A percentile compares a stretch with the other conserved stretches of the same genome.
These are phyloP conservation scores for Westerdykella sp. DNA, from an alignment of 2,329 filamentous ascomycete genomes.

Conservation along the genomic window DNA sequence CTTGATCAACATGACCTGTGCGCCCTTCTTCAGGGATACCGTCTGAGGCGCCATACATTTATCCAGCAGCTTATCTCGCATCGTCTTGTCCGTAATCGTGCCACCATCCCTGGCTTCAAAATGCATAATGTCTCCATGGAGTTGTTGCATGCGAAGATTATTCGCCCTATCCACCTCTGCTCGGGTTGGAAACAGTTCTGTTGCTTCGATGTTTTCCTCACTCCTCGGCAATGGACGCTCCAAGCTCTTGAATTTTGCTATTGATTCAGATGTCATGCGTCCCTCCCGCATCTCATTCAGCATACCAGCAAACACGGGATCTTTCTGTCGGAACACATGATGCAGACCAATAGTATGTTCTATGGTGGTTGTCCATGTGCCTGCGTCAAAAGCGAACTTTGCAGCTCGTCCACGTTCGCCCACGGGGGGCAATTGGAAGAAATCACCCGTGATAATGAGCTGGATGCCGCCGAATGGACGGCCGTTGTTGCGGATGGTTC, in stretches of 20 bases:
- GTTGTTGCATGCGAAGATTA: constrained; percentile 60
- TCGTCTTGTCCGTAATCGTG: constrained; percentile 54
- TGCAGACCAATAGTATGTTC: constrained; percentile 93
- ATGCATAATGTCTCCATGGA: constrained; percentile 61
- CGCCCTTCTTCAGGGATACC: constrained; percentile 79
- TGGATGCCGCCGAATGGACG: constrained; percentile 94
- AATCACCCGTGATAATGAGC: constrained; percentile 90
- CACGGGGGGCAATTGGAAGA: constrained; percentile 94
- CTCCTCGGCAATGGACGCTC: constrained; percentile 56
- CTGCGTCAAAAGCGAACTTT: constrained; percentile 90
- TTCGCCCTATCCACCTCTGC: constrained; percentile 87
- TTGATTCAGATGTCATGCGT: constrained; percentile 67
- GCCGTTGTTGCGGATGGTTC: constrained; percentile 81
- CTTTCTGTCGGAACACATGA: constrained; percentile 92
- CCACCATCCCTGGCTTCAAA: constrained; percentile 75
- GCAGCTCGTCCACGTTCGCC: constrained; percentile 67
- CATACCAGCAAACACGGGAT: constrained; percentile 85
- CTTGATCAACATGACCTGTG: constrained; percentile 99
- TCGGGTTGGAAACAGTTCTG: constrained; percentile 89
- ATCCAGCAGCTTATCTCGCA: constrained; percentile 69
- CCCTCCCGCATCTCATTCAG: constrained; percentile 96
- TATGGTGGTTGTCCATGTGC: constrained; percentile 86
- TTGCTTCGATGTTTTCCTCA: constrained; percentile 73
- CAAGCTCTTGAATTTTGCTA: constrained; percentile 68
- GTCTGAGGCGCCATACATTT: constrained; percentile 90